These are phyloP conservation scores for Herpetomonas samuelpessoai DNA, from an alignment of 208 protist species.

Conservation along the genomic window DNA sequence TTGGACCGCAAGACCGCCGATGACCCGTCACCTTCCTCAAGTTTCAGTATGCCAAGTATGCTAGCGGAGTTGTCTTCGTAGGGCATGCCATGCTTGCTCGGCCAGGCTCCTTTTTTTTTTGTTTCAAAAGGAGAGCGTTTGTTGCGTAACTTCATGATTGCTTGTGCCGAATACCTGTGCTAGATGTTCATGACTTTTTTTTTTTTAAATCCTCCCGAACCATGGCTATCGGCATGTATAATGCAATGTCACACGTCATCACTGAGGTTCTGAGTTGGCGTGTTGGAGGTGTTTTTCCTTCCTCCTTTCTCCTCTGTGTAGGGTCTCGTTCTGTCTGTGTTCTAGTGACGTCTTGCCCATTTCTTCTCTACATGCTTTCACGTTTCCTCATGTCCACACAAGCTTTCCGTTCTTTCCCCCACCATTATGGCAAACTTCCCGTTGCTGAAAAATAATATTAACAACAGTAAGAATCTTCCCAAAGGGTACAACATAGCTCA, in stretches of 20 bases:
- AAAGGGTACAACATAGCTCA: no score
- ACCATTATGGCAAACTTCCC: neutral
- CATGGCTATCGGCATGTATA: neutral
- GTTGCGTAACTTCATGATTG: neutral
- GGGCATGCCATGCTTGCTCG: neutral
- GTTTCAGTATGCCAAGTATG: conserved; percentile 45
- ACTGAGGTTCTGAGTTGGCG: neutral
- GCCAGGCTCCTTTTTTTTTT: neutral
- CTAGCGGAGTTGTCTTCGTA: conserved; percentile 29
- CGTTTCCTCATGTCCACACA: neutral
- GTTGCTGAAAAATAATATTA: no score
- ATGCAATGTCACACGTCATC: no score
- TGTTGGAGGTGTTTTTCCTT: neutral
- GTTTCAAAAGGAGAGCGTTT: neutral
- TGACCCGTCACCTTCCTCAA: conserved; percentile 27
- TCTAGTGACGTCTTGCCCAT: neutral
- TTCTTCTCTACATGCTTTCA: neutral
- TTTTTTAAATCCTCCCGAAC: neutral
- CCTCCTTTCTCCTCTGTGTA: neutral
- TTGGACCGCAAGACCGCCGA: conserved; percentile 62
- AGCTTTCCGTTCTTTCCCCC: neutral
- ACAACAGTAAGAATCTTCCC: no score
- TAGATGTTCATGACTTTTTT: neutral
- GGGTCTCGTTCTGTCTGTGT: neutral
- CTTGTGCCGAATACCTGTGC: neutral